Percentiles rank a stretch among this genome's conserved stretches.
These are phyloP conservation scores for Phytophthora brassicae DNA, from an alignment of 352 stramenopile genomes.

Conservation along the genomic window DNA sequence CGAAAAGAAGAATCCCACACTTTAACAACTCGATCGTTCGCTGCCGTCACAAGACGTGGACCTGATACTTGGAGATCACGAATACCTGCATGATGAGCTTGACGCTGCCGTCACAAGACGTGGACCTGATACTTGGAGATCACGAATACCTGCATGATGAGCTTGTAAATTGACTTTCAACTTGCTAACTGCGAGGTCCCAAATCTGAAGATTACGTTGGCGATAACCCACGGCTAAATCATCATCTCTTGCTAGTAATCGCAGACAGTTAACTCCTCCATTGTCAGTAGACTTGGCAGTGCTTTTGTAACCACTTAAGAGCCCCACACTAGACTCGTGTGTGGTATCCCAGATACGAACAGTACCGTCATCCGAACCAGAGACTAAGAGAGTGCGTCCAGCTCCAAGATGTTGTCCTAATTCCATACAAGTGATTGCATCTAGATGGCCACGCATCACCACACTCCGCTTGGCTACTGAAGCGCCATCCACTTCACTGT, in stretches of 20 bases:
- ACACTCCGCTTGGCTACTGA: slow-evolving; percentile 64
- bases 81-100: slow-evolving; percentile 55
- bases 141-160: slow-evolving; percentile 56
- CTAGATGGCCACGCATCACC: slow-evolving; percentile 66
- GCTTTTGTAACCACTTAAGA: slow-evolving; percentile 46
- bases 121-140: slow-evolving; percentile 73
- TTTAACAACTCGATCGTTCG: slow-evolving; percentile 75
- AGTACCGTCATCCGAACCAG: slow-evolving; percentile 65
- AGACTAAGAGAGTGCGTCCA: slow-evolving; percentile 58
- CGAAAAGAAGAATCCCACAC: slow-evolving; percentile 82
- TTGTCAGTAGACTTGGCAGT: slow-evolving; percentile 21
- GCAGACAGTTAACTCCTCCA: slow-evolving; percentile 54
- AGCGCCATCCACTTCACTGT: slow-evolving; percentile 50
- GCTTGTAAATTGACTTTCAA: slow-evolving; percentile 60
- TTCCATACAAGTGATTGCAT: slow-evolving; percentile 66
- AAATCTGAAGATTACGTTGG: slow-evolving; percentile 62
- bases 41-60: slow-evolving; percentile 68
- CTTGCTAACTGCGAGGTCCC: slow-evolving; percentile 59
- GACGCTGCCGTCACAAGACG: slow-evolving; percentile 69
- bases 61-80: slow-evolving; percentile 74
- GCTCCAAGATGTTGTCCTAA: slow-evolving; percentile 69
- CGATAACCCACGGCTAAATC: slow-evolving; percentile 61
- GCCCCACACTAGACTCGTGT: slow-evolving; percentile 53
- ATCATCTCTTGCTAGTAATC: slow-evolving; percentile 63
- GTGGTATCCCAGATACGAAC: slow-evolving; percentile 79